Conservation (phyloP, 306 rosid species). For the Vicia faba region DNA sequence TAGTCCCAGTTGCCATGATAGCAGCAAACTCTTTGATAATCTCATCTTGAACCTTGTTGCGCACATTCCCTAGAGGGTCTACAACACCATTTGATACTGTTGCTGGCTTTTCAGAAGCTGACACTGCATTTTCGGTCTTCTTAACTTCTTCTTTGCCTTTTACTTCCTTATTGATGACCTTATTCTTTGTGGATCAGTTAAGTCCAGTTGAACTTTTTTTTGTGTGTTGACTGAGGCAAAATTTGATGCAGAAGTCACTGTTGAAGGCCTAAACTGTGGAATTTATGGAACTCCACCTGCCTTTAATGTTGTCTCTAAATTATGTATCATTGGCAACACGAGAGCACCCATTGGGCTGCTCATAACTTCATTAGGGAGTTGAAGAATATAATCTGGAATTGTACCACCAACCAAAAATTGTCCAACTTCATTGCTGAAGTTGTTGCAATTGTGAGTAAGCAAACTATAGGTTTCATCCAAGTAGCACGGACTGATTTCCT, state of each 20-base stretch:
- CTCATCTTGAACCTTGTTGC: conserved; percentile 90
- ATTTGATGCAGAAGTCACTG: too few relatives aligned
- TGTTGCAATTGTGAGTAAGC: conserved; percentile 98
- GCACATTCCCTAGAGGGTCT: conserved; percentile 76
- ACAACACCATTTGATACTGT: conserved; percentile 34
- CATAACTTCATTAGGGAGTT: conserved; percentile 86
- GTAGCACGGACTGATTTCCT: too few relatives aligned
- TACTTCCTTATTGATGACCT: neutral
- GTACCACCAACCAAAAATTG: conserved; percentile 82
- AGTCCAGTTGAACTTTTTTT: conserved; percentile 30
- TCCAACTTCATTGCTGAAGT: conserved; percentile 87
- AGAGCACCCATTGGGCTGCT: conserved; percentile 89
- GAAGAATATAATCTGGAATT: conserved; percentile 80
- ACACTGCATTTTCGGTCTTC: conserved; percentile 20
- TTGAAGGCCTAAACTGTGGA: conserved; percentile 71
- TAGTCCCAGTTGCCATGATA: conserved; percentile 81
- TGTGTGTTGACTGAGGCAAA: too few relatives aligned
- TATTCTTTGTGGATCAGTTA: conserved; percentile 13
- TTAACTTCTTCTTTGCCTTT: conserved; percentile 33
- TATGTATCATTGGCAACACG: conserved; percentile 90
- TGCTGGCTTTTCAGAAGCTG: conserved; percentile 35
- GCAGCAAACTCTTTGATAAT: conserved; percentile 73
- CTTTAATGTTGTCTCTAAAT: conserved; percentile 74
- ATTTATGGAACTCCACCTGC: conserved; percentile 79
- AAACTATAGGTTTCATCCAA: too few relatives aligned